Percentiles rank a stretch among this genome's conserved stretches.
phyloP scores from a whole-genome alignment of 805 yeast species.

The Jamesozyma hellenica region DNA sequence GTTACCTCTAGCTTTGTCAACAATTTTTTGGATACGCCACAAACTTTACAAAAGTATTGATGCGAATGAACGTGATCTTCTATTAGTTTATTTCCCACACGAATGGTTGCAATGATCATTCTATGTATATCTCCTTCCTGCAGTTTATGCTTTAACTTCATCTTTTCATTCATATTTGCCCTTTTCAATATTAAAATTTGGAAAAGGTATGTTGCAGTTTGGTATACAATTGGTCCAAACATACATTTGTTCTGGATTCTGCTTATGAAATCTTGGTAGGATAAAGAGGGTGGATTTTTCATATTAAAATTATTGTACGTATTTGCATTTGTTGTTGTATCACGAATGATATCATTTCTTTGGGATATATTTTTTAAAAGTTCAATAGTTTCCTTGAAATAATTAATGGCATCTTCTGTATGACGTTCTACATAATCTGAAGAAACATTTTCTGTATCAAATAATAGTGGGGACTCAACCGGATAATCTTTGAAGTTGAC shows the following conservation, averaged over 20 bases:
- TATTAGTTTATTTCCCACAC: slow-evolving; percentile 35
- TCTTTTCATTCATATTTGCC: slow-evolving; percentile 7
- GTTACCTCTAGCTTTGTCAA: slow-evolving; percentile 15
- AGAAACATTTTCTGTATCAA: slow-evolving; percentile 1
- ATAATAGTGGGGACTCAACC: slow-evolving; percentile 1
- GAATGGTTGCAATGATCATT: slow-evolving; percentile 34
- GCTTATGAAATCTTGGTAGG: slow-evolving; percentile 17
- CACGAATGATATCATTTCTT: slow-evolving; percentile 2
- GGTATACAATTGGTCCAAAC: slow-evolving; percentile 23
- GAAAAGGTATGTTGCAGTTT: slow-evolving; percentile 22
- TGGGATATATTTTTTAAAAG: slow-evolving; percentile 9
- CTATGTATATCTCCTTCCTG: slow-evolving; percentile 35
- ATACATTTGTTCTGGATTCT: slow-evolving; percentile 24
- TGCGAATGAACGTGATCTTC: slow-evolving; percentile 38
- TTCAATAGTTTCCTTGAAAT: slow-evolving; percentile 13
- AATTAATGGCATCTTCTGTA: slow-evolving; percentile 7
- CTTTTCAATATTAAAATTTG: slow-evolving; percentile 16
- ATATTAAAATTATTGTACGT: slow-evolving; percentile 15
- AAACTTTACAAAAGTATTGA: slow-evolving; percentile 35
- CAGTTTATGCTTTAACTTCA: slow-evolving; percentile 23
- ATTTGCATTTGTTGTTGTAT: slow-evolving; percentile 1
- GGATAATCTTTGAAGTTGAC: slow-evolving; percentile 4
- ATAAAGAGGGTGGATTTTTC: slow-evolving; percentile 23
- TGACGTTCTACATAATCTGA: slow-evolving; percentile 1
- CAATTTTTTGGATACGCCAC: slow-evolving; percentile 30